Evolutionary conservation across 805 yeast species (phyloP), one percentile per base, ranked within the genome.

Genomic region (Blastobotrys robertii): DNA sequence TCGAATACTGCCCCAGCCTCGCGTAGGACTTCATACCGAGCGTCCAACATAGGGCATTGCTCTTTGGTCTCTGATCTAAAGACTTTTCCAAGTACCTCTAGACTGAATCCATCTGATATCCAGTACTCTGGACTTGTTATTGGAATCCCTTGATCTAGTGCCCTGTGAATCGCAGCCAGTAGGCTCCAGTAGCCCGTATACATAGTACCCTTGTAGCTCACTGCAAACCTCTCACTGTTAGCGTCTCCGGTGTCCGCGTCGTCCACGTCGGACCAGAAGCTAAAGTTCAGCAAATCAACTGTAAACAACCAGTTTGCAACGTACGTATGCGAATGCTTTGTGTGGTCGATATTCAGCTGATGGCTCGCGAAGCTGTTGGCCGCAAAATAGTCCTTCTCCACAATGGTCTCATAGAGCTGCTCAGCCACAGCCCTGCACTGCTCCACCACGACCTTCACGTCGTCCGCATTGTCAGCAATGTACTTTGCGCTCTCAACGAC

Each of bases 131-230:
- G 69, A 2, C 48, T 39, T 2, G 69, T 66, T 28, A 68, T 57
- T 2, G 66, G 64, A 8, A 67, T 52, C 1, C 61, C 64, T n/a
- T 57, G 56, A 16, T 60, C 66, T 16, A 68, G 45, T 1, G 72
- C 72, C n/a, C 67, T 49, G 48, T 68, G 63, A 12, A 68, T 53
- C 9, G 68, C 67, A 1, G 72, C 72, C 11, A 58, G 62, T 16
- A 68, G 52, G 40, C 70, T 65, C 72, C 72, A 67, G 52, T 68
- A 68, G 8, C 72, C 72, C 1, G 73, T 68, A 53, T 65, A 68
- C 22, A 19, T 32, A 13, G 47, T 32, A 13, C 58, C 65, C 2
- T 59, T 44, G 49, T 59, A 68, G 9, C 45, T 44, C 8, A 68
- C 65, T 4, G 67, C 47, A 46, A 46, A 68, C 13, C 69, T 45